Base-by-base conservation (phyloP, 768 basidiomycete species). In the Asterophora parasitica region DNA sequence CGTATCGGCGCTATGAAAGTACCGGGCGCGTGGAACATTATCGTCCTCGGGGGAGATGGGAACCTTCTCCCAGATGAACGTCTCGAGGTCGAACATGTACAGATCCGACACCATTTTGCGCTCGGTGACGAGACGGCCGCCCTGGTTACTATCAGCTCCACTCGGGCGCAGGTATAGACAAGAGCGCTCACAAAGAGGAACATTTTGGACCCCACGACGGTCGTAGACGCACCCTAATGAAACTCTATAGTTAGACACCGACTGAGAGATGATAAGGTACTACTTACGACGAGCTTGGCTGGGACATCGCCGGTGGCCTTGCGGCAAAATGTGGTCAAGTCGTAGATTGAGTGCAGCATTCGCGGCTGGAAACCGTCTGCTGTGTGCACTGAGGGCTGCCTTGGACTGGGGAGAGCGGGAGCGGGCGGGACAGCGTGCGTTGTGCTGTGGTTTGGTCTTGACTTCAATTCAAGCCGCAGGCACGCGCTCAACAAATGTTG, bases 1-100 rank as follows among this genome's bases (percentile, higher is more conserved):
- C 48, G 83, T 68, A 67, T 96, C 92, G 10, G 90, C 80, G 52
- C 87, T 91, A 67, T 99, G 96, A 62, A 99, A 99, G 64, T 99
- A 99, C 34, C 96, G 82, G 19, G 92, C 79, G 39, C 79, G 75
- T 0, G 95, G 93, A 8, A 83, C n/a, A n/a, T n/a, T 69, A 41
- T 83, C 76, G 56, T 88, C 86, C 47, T 84, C 85, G 1, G 75
- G 70, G 44, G 71, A 72, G 13, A 79, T 72, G 1, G 69, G 65
- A 7, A 93, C 61, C 60, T 74, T 82, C 57, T 85, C 78, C 96
- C 96, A 99, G 9, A 72, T 67, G 59, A 88, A 85, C 2, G 84
- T 82, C 46, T 82, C 73, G 54, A 97, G 72, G 70, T 97, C 87
- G 63, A 98, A 92, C 32, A 82, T 73, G 69, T 92, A 97, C 58